phyloP scores from a whole-genome alignment of 148 eudicot genomes.

The Dianthus caryophyllus region DNA sequence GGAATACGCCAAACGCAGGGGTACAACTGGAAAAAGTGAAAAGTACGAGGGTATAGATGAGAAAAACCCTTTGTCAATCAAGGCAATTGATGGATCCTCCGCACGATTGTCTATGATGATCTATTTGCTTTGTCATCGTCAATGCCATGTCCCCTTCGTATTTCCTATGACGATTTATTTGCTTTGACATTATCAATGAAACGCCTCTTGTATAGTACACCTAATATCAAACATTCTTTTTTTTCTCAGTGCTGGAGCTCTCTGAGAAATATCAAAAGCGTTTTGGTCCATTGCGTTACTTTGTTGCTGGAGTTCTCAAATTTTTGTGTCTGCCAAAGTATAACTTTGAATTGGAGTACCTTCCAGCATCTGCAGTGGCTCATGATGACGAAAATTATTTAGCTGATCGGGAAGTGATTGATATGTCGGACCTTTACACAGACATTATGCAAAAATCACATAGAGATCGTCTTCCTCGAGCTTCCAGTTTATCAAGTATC shows the following conservation, averaged over 20 bases:
- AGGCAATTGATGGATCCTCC: too few relatives aligned
- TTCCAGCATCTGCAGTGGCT: constrained; percentile 53
- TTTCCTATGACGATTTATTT: too few relatives aligned
- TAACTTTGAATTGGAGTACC: constrained; percentile 79
- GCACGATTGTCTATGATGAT: too few relatives aligned
- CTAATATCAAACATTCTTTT: background rate
- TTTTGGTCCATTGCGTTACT: constrained; percentile 93
- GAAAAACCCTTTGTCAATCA: too few relatives aligned
- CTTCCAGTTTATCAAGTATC: constrained; percentile 89
- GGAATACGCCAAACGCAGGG: too few relatives aligned
- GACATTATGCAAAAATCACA: constrained; percentile 80
- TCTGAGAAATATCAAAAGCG: constrained; percentile 94
- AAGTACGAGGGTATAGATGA: too few relatives aligned
- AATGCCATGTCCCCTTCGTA: too few relatives aligned
- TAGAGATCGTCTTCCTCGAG: constrained; percentile 81
- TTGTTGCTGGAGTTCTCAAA: constrained; percentile 94
- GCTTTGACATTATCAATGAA: too few relatives aligned
- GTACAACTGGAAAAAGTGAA: too few relatives aligned
- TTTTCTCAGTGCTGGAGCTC: constrained; percentile 83
- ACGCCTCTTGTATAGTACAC: too few relatives aligned
- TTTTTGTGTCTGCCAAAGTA: constrained; percentile 90
- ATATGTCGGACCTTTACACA: constrained; percentile 83
- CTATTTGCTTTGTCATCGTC: too few relatives aligned
- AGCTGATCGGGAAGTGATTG: constrained; percentile 62
- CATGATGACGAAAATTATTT: constrained; percentile 43